A percentile compares a stretch with the other conserved stretches of the same genome.
These are phyloP conservation scores for Kluyveromyces wickerhamii DNA, from an alignment of 805 yeast genomes.

Conservation along the genomic window DNA sequence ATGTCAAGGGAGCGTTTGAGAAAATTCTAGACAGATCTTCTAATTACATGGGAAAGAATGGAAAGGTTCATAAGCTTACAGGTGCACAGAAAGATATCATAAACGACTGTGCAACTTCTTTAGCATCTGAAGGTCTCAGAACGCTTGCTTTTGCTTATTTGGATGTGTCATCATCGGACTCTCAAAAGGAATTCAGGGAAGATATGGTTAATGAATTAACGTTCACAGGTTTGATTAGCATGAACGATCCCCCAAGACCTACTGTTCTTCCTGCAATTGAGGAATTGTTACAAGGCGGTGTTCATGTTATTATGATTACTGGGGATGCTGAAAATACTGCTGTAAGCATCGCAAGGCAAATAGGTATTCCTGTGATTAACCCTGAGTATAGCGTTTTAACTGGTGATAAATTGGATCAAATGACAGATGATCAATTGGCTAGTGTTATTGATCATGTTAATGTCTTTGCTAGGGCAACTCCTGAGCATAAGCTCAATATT, in stretches of 20 bases:
- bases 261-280: slow-evolving; percentile 71
- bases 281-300: slow-evolving; percentile 81
- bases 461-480: slow-evolving; percentile 91
- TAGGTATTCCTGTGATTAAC: slow-evolving; percentile 76
- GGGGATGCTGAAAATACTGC: slow-evolving; percentile 92
- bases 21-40: slow-evolving; percentile 54
- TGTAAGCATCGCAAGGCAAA: slow-evolving; percentile 71
- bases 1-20: slow-evolving; percentile 89
- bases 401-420: slow-evolving; percentile 73
- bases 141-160: slow-evolving; percentile 72
- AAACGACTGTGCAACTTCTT: slow-evolving; percentile 45
- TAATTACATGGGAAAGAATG: slow-evolving; percentile 50
- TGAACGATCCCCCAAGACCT: slow-evolving; percentile 97
- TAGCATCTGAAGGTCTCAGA: slow-evolving; percentile 82
- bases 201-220: slow-evolving; percentile 50
- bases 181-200: slow-evolving; percentile 21
- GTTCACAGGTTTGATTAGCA: slow-evolving; percentile 84
- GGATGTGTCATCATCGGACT: slow-evolving; percentile 25
- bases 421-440: slow-evolving; percentile 66
- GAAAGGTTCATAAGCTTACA: slow-evolving; percentile 52
- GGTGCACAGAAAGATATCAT: slow-evolving; percentile 42
- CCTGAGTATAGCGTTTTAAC: slow-evolving; percentile 63
- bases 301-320: slow-evolving; percentile 96
- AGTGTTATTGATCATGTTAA: slow-evolving; percentile 74
- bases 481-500: slow-evolving; percentile 85